phyloP scores from a whole-genome alignment of 192 early-diverging fungal species.

The Spizellomyces sp. region DNA sequence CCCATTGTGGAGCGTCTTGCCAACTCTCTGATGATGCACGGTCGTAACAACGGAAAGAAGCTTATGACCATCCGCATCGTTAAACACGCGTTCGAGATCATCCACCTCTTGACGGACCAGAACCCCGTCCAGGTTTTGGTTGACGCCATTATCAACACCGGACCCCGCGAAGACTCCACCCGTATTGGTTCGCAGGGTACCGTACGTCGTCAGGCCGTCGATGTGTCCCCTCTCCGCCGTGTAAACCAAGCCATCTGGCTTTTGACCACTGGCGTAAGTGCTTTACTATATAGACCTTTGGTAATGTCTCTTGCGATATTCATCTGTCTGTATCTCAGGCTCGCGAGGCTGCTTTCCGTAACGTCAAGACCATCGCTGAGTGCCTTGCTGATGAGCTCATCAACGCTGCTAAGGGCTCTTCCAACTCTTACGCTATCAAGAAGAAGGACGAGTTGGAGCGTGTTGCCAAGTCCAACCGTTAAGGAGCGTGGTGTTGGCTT shows the following conservation, averaged over 20 bases:
- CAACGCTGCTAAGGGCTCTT: slow-evolving; percentile 94
- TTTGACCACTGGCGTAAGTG: slow-evolving; percentile 87
- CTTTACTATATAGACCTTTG: not conserved
- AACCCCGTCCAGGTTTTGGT: slow-evolving; percentile 98
- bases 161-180: slow-evolving; percentile 98
- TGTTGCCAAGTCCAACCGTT: slow-evolving; percentile 70
- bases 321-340: slow-evolving; percentile 52
- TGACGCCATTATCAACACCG: slow-evolving; percentile 99
- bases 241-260: slow-evolving; percentile 96
- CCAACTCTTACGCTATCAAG: slow-evolving; percentile 99
- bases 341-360: slow-evolving; percentile 98
- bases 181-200: slow-evolving; percentile 97
- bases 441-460: slow-evolving; percentile 99
- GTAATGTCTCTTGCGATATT: not conserved
- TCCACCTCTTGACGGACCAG: slow-evolving; percentile 95
- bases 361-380: slow-evolving; percentile 99
- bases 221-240: slow-evolving; percentile 97
- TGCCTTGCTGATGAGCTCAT: slow-evolving; percentile 99
- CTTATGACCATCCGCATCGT: slow-evolving; percentile 98
- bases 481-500: slow-evolving; percentile 14
- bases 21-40: slow-evolving; percentile 99
- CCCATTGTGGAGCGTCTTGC: slow-evolving; percentile 97
- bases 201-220: slow-evolving; percentile 98
- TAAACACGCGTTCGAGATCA: slow-evolving; percentile 99
- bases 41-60: slow-evolving; percentile 99